These are phyloP conservation scores for Candida ipomoeae DNA, from an alignment of 805 yeast genomes.

Conservation along the genomic window DNA sequence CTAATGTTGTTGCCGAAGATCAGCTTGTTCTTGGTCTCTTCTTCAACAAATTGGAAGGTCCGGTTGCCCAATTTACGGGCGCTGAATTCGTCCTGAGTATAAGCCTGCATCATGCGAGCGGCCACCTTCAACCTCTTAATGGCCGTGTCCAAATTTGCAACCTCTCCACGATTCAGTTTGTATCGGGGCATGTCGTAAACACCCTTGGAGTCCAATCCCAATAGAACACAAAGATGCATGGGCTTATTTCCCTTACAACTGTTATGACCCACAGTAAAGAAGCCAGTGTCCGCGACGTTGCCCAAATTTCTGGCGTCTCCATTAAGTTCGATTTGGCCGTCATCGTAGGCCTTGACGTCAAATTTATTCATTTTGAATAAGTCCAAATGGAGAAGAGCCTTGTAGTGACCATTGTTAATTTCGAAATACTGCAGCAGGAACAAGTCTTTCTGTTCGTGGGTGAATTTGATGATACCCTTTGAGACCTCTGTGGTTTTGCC, in stretches of 20 bases:
- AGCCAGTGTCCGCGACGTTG: conserved; percentile 21
- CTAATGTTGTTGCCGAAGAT: conserved; percentile 39
- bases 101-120: conserved; percentile 86
- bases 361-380: conserved; percentile 60
- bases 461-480: conserved; percentile 29
- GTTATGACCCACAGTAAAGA: conserved; percentile 24
- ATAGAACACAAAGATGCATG: conserved; percentile 70
- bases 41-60: conserved; percentile 70
- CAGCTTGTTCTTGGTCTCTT: conserved; percentile 26
- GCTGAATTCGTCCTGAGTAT: conserved; percentile 85
- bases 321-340: conserved; percentile 25
- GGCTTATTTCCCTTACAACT: conserved; percentile 68
- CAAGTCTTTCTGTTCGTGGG: conserved; percentile 31
- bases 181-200: conserved; percentile 65
- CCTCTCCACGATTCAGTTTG: conserved; percentile 47
- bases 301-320: conserved; percentile 24
- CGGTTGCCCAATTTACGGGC: conserved; percentile 74
- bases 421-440: conserved; percentile 74
- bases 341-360: conserved; percentile 43
- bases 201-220: conserved; percentile 73
- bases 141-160: conserved; percentile 66
- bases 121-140: conserved; percentile 72
- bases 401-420: conserved; percentile 65
- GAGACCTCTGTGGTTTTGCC: conserved; percentile 26
- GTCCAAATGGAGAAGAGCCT: conserved; percentile 65